These are phyloP conservation scores for Crucihimalaya himalaica DNA, from an alignment of 345 rosid genomes.

Conservation along the genomic window DNA sequence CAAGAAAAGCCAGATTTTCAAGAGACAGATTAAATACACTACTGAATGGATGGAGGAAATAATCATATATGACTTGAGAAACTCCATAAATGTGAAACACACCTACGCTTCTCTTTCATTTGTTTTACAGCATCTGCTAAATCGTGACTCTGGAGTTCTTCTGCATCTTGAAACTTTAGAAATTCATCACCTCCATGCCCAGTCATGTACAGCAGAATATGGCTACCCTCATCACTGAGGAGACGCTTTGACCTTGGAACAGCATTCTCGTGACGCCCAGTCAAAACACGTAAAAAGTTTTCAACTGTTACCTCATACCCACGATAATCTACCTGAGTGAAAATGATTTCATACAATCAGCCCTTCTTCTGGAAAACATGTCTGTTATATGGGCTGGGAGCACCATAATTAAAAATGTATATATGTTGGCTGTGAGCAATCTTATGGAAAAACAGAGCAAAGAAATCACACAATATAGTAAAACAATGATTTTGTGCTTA, in stretches of 20 bases:
- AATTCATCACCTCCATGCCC: constrained; percentile 99
- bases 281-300: constrained; percentile 85
- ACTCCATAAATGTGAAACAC: constrained; percentile 15
- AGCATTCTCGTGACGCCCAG: constrained; percentile 86
- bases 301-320: constrained; percentile 98
- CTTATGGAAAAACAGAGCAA: not conserved
- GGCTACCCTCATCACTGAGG: constrained; percentile 98
- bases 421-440: not conserved
- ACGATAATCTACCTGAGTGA: constrained; percentile 88
- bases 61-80: constrained; percentile 9
- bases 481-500: not conserved
- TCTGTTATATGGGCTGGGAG: not conserved
- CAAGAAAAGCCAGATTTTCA: not conserved
- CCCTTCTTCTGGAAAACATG: not conserved
- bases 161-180: constrained; percentile 94
- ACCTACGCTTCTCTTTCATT: constrained; percentile 98
- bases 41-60: not conserved
- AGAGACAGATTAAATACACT: constrained; percentile 2
- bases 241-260: constrained; percentile 99
- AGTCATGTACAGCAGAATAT: constrained; percentile 95
- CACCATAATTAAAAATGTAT: not conserved
- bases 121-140: constrained; percentile 99
- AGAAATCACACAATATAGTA: not conserved
- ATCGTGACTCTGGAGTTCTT: constrained; percentile 98
- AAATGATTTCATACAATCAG: constrained; percentile 41